Evolutionary conservation across 2,329 filamentous ascomycete genomes (phyloP).

Genomic region (Diplodia scrobiculata): DNA sequence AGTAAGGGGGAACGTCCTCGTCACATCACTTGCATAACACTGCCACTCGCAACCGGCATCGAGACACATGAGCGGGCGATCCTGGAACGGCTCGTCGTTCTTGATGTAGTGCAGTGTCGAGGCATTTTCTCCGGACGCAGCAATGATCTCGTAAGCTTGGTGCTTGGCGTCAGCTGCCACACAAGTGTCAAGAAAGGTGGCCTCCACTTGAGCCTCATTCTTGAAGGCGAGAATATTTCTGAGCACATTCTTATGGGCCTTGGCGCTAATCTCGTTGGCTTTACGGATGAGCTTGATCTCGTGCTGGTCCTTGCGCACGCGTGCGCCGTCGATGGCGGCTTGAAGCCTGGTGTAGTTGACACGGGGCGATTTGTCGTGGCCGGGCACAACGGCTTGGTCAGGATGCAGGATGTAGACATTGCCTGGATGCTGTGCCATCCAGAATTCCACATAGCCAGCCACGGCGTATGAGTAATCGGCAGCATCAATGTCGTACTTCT

Average conservation of each 20-base stretch:
- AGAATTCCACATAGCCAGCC: conserved; percentile 38
- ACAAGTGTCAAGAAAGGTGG: conserved; percentile 72
- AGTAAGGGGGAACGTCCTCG: conserved; percentile 78
- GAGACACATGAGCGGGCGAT: conserved; percentile 72
- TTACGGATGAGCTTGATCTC: conserved; percentile 79
- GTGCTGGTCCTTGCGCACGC: conserved; percentile 80
- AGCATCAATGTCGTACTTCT: conserved; percentile 68
- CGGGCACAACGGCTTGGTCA: conserved; percentile 18
- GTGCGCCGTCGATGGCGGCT: conserved; percentile 73
- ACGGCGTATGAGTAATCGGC: conserved; percentile 59
- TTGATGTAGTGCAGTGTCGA: conserved; percentile 82
- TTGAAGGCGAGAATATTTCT: conserved; percentile 62
- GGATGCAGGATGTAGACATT: conserved; percentile 44
- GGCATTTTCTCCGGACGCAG: conserved; percentile 78
- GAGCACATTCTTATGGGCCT: conserved; percentile 74
- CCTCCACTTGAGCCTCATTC: conserved; percentile 84
- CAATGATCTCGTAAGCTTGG: conserved; percentile 88
- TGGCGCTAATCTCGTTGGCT: conserved; percentile 77
- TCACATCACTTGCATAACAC: conserved; percentile 87
- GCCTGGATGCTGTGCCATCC: conserved; percentile 35
- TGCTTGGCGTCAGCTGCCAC: conserved; percentile 70
- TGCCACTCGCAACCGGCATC: conserved; percentile 86
- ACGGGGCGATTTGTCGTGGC: conserved; percentile 17
- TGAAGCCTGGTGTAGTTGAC: conserved; percentile 60
- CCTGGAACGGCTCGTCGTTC: conserved; percentile 72